Evolutionary conservation across 345 rosid species (phyloP), one percentile per base, ranked within the genome.

Genomic region (Anacardium occidentale): DNA sequence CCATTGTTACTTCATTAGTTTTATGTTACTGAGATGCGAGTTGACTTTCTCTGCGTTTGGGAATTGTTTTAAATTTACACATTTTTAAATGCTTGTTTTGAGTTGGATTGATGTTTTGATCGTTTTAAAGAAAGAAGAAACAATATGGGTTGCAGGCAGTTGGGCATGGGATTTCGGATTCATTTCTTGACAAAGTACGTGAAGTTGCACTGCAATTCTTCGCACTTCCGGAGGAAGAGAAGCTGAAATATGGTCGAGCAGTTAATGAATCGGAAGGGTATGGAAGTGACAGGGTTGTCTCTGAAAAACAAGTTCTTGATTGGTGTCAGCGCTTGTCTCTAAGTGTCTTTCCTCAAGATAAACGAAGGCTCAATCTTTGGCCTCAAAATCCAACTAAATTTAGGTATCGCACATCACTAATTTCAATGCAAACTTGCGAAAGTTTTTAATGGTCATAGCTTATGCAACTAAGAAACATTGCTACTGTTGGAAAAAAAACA

Each of bases 321-420:
- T 81, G 86, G 85, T 77, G 68, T 61, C 76, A 45, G 73, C 86
- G 89, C 51, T 74, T 89, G 47, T 77, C 70, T 57, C 88, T 87
- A 7, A 76, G 71, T 22, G 75, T 83, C 12, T 70, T 76, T 71
- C 93, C 93, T 2, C 74, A 81, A 62, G 59, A 81, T 21, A 76
- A 79, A 74, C 72, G 83, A 64, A 78, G 71, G 57, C 75, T 72
- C 64, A 75, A 72, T 52, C 82, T 80, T 65, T 85, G 90, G 89
- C 89, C 90, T 1, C 66, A 77, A 76, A 75, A 58, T 26, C 92
- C 92, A 18, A 6, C 77, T 5, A 73, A 73, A 52, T 83, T 86
- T 66, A 71, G 81, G 89, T 88, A 52, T 62, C 17, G 14, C 17
- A 52, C 0, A 34, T 15, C 20, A 17, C 25, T n/a, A 7, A 7